Conservation (phyloP, 2,329 filamentous ascomycete species). For the Fusarium sambucinum region DNA sequence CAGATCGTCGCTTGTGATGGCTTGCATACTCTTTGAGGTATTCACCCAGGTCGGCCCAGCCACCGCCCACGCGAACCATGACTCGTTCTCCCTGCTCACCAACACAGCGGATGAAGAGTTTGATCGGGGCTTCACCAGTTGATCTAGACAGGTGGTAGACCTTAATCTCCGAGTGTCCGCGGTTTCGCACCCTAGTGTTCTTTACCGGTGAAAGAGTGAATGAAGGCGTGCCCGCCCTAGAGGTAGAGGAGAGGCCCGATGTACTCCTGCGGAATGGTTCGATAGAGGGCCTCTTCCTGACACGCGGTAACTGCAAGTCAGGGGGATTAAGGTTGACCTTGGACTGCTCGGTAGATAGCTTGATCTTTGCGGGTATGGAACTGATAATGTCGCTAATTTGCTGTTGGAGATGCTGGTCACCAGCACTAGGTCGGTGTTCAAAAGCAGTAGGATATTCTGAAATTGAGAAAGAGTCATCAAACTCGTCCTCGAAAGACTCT, state of each 20-base stretch:
- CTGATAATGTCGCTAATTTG: constrained; percentile 84
- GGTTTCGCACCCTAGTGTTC: constrained; percentile 61
- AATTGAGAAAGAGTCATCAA: constrained; percentile 57
- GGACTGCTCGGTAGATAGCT: constrained; percentile 70
- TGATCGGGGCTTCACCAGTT: constrained; percentile 88
- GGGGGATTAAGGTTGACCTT: constrained; percentile 69
- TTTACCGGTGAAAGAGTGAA: constrained; percentile 77
- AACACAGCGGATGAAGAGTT: constrained; percentile 92
- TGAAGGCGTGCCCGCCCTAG: constrained; percentile 72
- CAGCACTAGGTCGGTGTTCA: constrained; percentile 53
- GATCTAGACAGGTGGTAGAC: constrained; percentile 91
- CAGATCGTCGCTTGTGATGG: constrained; percentile 84
- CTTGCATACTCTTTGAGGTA: constrained; percentile 93
- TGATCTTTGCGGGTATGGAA: constrained; percentile 83
- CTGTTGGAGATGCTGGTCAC: constrained; percentile 78
- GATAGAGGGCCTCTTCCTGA: constrained; percentile 58
- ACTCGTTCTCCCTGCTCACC: constrained; percentile 91
- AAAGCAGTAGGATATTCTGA: constrained; percentile 47
- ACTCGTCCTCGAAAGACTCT: constrained; percentile 61
- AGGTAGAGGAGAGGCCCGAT: constrained; percentile 65
- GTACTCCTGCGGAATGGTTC: constrained; percentile 61
- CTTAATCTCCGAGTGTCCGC: constrained; percentile 80
- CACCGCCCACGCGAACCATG: constrained; percentile 97
- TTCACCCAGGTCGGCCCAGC: constrained; percentile 97
- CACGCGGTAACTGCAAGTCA: constrained; percentile 64